phyloP scores from a whole-genome alignment of 2,329 filamentous ascomycete species.

The Pestalotiopsis fici region DNA sequence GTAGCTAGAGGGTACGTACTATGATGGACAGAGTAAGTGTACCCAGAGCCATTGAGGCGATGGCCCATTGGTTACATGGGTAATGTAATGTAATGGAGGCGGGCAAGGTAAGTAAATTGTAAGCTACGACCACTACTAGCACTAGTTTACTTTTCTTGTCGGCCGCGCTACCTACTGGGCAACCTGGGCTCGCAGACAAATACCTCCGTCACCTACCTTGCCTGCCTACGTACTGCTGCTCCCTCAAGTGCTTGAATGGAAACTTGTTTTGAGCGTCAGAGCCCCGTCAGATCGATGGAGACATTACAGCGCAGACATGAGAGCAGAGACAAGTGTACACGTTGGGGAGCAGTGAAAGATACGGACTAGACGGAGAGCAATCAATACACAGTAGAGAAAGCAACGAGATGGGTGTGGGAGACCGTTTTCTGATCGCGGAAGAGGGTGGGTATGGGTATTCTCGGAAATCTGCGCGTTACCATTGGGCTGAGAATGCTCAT shows the following conservation, averaged over 20 bases:
- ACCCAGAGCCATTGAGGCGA: background rate
- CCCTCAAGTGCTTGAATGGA: no score
- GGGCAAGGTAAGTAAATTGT: background rate
- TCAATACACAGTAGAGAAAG: background rate
- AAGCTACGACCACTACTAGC: background rate
- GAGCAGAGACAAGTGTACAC: background rate
- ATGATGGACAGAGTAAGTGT: background rate
- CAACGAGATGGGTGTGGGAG: background rate
- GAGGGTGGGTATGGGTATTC: constrained; percentile 13
- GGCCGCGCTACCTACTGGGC: background rate
- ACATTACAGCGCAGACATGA: background rate
- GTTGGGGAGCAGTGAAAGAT: background rate
- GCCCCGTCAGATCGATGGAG: background rate
- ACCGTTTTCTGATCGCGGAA: background rate
- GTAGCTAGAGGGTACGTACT: no score
- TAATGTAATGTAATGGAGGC: background rate
- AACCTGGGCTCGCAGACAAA: background rate
- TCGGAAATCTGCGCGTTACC: constrained; percentile 16
- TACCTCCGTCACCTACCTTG: background rate
- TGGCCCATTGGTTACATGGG: background rate
- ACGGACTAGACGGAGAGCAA: background rate
- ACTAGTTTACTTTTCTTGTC: background rate
- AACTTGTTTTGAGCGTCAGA: background rate
- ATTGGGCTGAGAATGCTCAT: constrained; percentile 8
- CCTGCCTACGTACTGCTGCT: background rate